Base-by-base conservation (phyloP, 768 basidiomycete species). In the Mycena sanguinolenta region DNA sequence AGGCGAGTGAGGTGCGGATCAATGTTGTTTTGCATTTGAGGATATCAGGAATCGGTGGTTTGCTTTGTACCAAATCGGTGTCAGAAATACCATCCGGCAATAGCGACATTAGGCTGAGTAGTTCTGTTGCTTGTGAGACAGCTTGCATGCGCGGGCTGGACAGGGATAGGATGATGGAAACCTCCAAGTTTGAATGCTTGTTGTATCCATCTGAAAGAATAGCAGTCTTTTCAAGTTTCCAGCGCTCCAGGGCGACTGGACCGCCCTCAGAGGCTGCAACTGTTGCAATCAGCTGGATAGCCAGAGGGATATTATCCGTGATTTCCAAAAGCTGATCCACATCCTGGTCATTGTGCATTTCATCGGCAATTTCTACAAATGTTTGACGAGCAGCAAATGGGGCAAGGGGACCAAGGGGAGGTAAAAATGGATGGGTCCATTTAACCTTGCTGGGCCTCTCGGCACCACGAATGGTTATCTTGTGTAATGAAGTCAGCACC, bases 341-440 rank as follows among this genome's bases (percentile, higher is more conserved):
- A n/a, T n/a, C n/a, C n/a, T n/a, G n/a, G n/a, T n/a, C n/a, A n/a
- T n/a, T n/a, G n/a, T n/a, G n/a, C n/a, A n/a, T n/a, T n/a, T n/a
- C n/a, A n/a, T n/a, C n/a, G n/a, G n/a, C n/a, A n/a, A n/a, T 19
- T 17, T n/a, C 30, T 17, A 68, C 27, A 4, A 67, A 36, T n/a
- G 53, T 68, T 19, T 68, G 38, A 17, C n/a, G n/a, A 23, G 46
- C 46, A 49, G 46, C 67, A 54, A 9, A 14, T 25, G 2, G 32
- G 30, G 3, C 10, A 27, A 68, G n/a, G 21, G 67, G 59, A n/a
- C 8, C 25, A 28, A 68, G 46, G 13, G 67, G 67, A 27, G 12
- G 66, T 21, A 67, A 27, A 30, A 67, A 67, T 50, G 66, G 66
- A 36, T 25, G 66, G 8, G 67, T 54, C 67, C 67, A 68, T 17